phyloP scores from a whole-genome alignment of 2,329 filamentous ascomycete species.

The Bipolaris victoriae region DNA sequence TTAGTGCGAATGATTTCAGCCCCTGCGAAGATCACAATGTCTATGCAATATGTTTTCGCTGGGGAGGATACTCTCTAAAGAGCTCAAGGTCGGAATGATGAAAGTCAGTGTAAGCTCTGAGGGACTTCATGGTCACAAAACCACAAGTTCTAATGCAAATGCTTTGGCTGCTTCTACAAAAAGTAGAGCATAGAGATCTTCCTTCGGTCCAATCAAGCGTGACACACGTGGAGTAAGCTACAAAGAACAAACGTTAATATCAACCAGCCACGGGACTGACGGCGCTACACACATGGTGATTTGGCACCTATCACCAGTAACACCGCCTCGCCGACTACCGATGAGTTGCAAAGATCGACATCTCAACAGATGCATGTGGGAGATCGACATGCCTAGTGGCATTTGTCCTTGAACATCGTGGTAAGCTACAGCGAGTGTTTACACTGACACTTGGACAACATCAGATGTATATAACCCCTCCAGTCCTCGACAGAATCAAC shows the following conservation, averaged over 20 bases:
- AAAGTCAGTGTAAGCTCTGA: neutral
- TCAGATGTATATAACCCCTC: constrained; percentile 8
- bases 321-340: neutral
- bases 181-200: neutral
- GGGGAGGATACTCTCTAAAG: neutral
- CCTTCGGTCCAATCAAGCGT: neutral
- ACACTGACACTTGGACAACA: neutral
- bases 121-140: neutral
- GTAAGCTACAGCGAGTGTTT: neutral
- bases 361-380: neutral
- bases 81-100: neutral
- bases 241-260: neutral
- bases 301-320: neutral
- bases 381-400: constrained; percentile 8
- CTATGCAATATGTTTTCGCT: neutral
- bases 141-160: neutral
- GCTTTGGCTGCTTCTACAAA: neutral
- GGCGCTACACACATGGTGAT: neutral
- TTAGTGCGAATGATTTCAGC: neutral
- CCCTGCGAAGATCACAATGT: neutral
- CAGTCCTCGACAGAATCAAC: constrained; percentile 1
- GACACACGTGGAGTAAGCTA: neutral
- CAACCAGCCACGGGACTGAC: neutral
- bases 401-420: neutral
- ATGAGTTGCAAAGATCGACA: constrained; percentile 1